phyloP scores from a whole-genome alignment of 805 yeast species.

The Clavispora santaluciae region DNA sequence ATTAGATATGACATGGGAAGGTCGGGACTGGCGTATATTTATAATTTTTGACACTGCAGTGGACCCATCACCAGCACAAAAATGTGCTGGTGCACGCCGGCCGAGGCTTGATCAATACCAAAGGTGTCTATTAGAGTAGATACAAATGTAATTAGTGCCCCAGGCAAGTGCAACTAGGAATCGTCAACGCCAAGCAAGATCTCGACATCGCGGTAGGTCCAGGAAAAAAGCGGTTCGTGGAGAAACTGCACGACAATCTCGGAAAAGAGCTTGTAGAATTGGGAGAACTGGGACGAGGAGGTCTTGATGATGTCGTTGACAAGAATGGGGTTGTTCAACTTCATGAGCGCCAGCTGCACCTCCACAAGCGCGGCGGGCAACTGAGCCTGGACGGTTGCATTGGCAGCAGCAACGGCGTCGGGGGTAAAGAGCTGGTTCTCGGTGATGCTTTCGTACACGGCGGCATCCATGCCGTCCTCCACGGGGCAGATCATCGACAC shows the following conservation, averaged over 20 bases:
- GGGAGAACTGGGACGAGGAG: constrained; percentile 47
- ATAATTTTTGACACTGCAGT: not conserved
- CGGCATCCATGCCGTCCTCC: constrained; percentile 51
- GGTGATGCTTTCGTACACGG: constrained; percentile 58
- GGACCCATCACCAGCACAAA: not conserved
- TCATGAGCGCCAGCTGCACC: constrained; percentile 51
- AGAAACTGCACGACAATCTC: constrained; percentile 35
- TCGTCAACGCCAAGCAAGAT: constrained; percentile 68
- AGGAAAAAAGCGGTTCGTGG: constrained; percentile 33
- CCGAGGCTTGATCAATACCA: too few relatives aligned
- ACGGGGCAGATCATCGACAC: constrained; percentile 70
- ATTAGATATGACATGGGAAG: too few relatives aligned
- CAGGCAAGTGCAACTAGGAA: too few relatives aligned
- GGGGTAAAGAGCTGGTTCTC: constrained; percentile 55
- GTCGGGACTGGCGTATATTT: too few relatives aligned
- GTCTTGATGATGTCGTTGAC: constrained; percentile 50
- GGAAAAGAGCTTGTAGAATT: constrained; percentile 40
- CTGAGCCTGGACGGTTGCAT: constrained; percentile 43
- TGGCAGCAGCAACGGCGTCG: constrained; percentile 40
- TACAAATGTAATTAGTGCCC: too few relatives aligned
- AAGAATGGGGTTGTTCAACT: constrained; percentile 58
- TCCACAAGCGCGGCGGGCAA: constrained; percentile 61
- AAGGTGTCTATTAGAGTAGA: too few relatives aligned
- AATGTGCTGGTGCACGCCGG: too few relatives aligned
- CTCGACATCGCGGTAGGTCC: constrained; percentile 58